phyloP scores from a whole-genome alignment of 2,329 filamentous ascomycete genomes.

The Aspergillus sp. region DNA sequence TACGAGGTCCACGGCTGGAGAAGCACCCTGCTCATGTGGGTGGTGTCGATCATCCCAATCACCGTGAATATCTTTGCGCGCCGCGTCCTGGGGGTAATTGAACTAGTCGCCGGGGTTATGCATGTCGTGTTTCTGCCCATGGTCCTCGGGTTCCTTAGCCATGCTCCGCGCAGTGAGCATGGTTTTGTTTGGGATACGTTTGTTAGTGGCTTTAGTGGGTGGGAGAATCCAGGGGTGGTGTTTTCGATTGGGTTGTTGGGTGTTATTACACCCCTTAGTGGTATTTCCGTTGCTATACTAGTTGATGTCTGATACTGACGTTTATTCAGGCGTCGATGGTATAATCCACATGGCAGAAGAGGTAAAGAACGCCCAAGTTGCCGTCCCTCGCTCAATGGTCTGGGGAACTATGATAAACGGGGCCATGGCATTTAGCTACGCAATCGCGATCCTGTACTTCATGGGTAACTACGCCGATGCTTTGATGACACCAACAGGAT shows the following conservation, averaged over 20 bases:
- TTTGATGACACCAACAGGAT: constrained; percentile 43
- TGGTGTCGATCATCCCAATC: constrained; percentile 48
- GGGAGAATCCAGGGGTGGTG: not conserved
- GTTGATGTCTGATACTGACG: too few relatives aligned
- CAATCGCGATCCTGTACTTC: constrained; percentile 44
- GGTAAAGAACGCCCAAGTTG: constrained; percentile 45
- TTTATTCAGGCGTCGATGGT: constrained; percentile 24
- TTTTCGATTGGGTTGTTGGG: not conserved
- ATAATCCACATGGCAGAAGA: constrained; percentile 47
- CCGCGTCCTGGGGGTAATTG: constrained; percentile 14
- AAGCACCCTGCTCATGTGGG: constrained; percentile 52
- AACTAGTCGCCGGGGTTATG: constrained; percentile 16
- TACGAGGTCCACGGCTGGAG: constrained; percentile 30
- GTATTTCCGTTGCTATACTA: not conserved
- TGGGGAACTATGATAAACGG: constrained; percentile 47
- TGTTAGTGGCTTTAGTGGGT: constrained; percentile 15
- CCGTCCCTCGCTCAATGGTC: constrained; percentile 49
- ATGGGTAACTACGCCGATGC: constrained; percentile 39
- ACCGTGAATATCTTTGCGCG: constrained; percentile 51
- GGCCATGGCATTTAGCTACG: constrained; percentile 43
- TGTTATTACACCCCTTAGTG: not conserved
- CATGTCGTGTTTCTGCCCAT: constrained; percentile 24
- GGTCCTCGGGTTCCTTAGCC: constrained; percentile 19
- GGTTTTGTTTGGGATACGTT: constrained; percentile 25
- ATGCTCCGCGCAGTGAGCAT: constrained; percentile 21